Base-by-base conservation (phyloP, 345 rosid species). In the Pistacia integerrima region DNA sequence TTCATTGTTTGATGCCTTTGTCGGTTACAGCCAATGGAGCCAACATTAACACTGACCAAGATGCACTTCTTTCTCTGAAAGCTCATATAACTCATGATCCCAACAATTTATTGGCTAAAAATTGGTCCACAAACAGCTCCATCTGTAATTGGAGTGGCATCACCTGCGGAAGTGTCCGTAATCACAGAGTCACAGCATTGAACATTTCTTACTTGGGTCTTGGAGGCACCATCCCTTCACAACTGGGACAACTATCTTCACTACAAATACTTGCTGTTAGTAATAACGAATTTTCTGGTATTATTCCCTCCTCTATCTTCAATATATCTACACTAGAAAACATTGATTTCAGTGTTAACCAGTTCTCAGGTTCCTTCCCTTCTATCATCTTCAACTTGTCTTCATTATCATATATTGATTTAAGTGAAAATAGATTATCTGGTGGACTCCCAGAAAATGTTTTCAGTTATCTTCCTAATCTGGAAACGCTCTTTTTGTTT, bases 151-250 rank as follows among this genome's bases (percentile, higher is more conserved):
- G 8, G 20, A 35, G 7, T 67, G 38, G 80, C 68, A 56, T 44
- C 11, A 35, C 33, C 38, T 77, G 74, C 64, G 12, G 25, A 25
- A 0, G 74, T 59, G 68, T 25, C 33, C 54, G 59, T 9, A 71
- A 68, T 20, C 18, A 30, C 2, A 72, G 80, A 68, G 80, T 80
- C 48, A 52, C 70, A 17, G 46, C 49, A 11, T 46, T 77, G 61
- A n/a, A 51, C 60, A 20, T 20, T 36, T 60, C 72, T 28, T 1
- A 17, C 57, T 55, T 70, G 25, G 25, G 30, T 35, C 74, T 80
- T 44, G 11, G 25, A 20, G 76, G 76, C 51, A 30, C 52, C 57
- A 20, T 76, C 41, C 74, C 79, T 17, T 20, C 74, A 8, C 55
- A 56, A 22, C 16, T 77, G 30, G 46, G 49, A 35, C 54, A 70